Base-by-base conservation (phyloP, 1,284 basidiomycete genomes). In the Sporisorium scitamineum region DNA sequence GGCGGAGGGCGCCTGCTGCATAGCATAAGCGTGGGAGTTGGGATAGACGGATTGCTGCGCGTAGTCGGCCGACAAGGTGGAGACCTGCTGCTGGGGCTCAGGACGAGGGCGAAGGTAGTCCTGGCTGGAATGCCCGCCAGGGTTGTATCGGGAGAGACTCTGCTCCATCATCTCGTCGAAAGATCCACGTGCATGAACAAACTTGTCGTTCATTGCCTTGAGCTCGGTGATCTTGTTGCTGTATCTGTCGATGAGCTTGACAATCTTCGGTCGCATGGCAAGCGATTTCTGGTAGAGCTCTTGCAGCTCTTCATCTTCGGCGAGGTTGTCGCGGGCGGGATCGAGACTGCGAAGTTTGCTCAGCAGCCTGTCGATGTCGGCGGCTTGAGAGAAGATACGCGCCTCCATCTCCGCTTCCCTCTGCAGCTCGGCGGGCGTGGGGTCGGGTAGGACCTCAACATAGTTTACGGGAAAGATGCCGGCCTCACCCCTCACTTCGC, bases 381-480 rank as follows among this genome's bases (percentile, higher is more conserved):
- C 91, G 29, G 92, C 91, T 81, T 95, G 92, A 0, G 90, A 86
- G 80, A 95, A 95, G 4, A 99, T 92, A 6, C 91, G 88, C 0
- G 93, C 93, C 85, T 99, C 97, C 78, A 93, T 90, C 80, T 97
- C 93, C 0, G 92, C 93, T 83, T 98, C 95, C 68, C 89, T 89
- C 5, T 92, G 91, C 50, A 97, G 86, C 79, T 97, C 93, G 1
- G 88, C 88, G 0, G 91, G 88, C 0, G 92, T 93, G 0, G 92
- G 93, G 71, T 97, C 94, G 0, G 95, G 94, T 54, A 98, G 87
- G 1, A 92, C 88, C 89, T 97, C 94, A 76, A 99, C 94, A 87
- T 98, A 98, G 84, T 97, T 98, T 42, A 97, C 94, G 0, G 97
- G 96, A 86, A 99, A 99, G 69, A 99, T 99, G 14, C 97, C 97